These are phyloP conservation scores for Holtermannia corniformis DNA, from an alignment of 768 basidiomycete species.

Conservation along the genomic window DNA sequence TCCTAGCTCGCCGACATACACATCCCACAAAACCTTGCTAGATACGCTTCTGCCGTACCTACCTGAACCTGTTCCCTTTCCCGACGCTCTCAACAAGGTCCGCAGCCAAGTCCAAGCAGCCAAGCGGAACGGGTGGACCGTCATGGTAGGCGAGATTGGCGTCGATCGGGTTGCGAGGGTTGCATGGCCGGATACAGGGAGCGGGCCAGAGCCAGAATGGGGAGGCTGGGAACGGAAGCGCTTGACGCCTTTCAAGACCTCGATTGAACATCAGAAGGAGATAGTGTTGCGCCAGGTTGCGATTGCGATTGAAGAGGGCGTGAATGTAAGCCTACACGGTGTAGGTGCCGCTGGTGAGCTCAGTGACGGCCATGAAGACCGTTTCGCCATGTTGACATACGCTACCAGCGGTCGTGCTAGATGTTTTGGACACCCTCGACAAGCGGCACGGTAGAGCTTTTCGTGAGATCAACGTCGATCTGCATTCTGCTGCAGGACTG, in stretches of 20 bases:
- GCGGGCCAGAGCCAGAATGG: constrained; percentile 66
- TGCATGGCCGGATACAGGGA: constrained; percentile 25
- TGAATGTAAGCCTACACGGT: constrained; percentile 71
- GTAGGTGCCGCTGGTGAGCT: constrained; percentile 30
- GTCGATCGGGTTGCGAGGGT: constrained; percentile 55
- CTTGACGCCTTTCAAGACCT: constrained; percentile 68
- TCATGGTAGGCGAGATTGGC: constrained; percentile 90
- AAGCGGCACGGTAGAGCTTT: constrained; percentile 51
- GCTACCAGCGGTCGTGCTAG: neutral
- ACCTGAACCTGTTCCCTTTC: constrained; percentile 61
- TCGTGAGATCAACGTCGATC: constrained; percentile 68
- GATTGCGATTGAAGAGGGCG: constrained; percentile 65
- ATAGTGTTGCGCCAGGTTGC: constrained; percentile 76
- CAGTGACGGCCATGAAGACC: too few species aligned
- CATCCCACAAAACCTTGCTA: constrained; percentile 45
- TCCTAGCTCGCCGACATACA: constrained; percentile 14
- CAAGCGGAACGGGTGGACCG: constrained; percentile 44
- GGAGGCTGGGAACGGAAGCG: constrained; percentile 58
- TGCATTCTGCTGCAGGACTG: constrained; percentile 73
- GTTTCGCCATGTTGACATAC: neutral
- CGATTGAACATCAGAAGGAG: constrained; percentile 66
- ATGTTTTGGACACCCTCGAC: constrained; percentile 50
- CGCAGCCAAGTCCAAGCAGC: constrained; percentile 53
- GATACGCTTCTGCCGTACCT: constrained; percentile 54
- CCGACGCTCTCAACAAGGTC: constrained; percentile 53